Base-by-base conservation (phyloP, 2,329 filamentous ascomycete species). In the Beauveria asiatica region DNA sequence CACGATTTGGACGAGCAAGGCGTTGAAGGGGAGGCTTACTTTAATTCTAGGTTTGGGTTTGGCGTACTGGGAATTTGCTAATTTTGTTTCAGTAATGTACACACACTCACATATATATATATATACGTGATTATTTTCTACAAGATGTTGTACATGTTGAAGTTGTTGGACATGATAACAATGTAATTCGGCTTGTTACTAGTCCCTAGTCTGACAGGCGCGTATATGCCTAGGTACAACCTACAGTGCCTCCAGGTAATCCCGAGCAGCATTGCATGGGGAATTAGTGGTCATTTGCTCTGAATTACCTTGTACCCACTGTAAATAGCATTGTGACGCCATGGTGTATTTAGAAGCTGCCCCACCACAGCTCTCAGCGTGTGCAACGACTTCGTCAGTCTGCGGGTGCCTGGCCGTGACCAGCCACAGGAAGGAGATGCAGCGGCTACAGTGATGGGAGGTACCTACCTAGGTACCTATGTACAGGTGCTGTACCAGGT, bases 1-100 rank as follows among this genome's bases (percentile, higher is more conserved):
- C 42, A 60, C 21, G 57, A 54, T 37, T 59, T 59, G 9, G n/a
- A 19, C 30, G n/a, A 54, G 50, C 57, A 60, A 13, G 57, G 50
- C 42, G 50, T 49, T 54, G 50, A 50, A 9, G 39, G 25, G 23
- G 30, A 53, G 30, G 21, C 21, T 60, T 48, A 30, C 33, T 21
- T 48, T 30, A 42, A 21, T 54, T 33, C 11, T 39, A 39, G n/a
- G 16, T 7, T 59, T 45, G 10, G 39, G 16, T 50, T 44, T 33
- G 56, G 56, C 30, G 45, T 51, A 51, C n/a, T 21, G 49, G 27
- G 33, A 33, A 5, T 37, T 37, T 46, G 19, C 19, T 19, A 19
- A 41, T 57, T 7, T 39, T 37, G 7, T n/a, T 11, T 42, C 1
- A n/a, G 7, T 6, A n/a, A n/a, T 30, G 6, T 51, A n/a, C 4